Percentiles rank a stretch among this genome's conserved stretches.
Evolutionary conservation across 2,329 filamentous ascomycete species (phyloP).

Genomic region (Fusarium armeniacum): DNA sequence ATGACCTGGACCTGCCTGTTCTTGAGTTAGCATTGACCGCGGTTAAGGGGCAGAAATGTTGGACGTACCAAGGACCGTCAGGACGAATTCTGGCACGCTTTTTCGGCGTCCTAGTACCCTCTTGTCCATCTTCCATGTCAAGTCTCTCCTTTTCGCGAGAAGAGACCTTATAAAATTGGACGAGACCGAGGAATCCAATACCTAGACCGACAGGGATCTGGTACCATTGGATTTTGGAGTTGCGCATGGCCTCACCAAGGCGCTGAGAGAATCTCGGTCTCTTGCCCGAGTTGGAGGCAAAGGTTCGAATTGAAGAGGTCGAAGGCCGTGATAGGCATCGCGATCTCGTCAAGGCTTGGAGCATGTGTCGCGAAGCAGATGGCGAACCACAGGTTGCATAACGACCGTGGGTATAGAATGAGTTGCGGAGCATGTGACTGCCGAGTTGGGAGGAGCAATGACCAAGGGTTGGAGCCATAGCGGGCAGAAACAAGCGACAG

Average conservation of each 20-base stretch:
- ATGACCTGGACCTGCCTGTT: constrained; percentile 89
- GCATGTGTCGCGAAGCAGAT: constrained; percentile 43
- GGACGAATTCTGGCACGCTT: constrained; percentile 76
- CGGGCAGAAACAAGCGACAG: constrained; percentile 35
- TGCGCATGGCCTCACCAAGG: constrained; percentile 64
- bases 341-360: constrained; percentile 45
- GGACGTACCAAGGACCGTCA: constrained; percentile 81
- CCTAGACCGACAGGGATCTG: constrained; percentile 90
- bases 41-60: constrained; percentile 29
- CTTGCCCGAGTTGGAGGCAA: constrained; percentile 58
- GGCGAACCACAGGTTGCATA: constrained; percentile 49
- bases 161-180: constrained; percentile 85
- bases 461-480: constrained; percentile 54
- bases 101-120: constrained; percentile 62
- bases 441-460: constrained; percentile 54
- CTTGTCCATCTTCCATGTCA: constrained; percentile 60
- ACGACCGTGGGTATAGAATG: constrained; percentile 48
- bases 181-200: constrained; percentile 83
- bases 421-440: constrained; percentile 52
- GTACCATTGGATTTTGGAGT: constrained; percentile 82
- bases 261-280: constrained; percentile 66
- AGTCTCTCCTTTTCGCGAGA: constrained; percentile 66
- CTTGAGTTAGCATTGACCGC: constrained; percentile 31
- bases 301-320: constrained; percentile 49
- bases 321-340: constrained; percentile 47